Evolutionary conservation across 495 filamentous ascomycete species (phyloP), one percentile per base, ranked within the genome.

Genomic region (Bacidia gigantensis): DNA sequence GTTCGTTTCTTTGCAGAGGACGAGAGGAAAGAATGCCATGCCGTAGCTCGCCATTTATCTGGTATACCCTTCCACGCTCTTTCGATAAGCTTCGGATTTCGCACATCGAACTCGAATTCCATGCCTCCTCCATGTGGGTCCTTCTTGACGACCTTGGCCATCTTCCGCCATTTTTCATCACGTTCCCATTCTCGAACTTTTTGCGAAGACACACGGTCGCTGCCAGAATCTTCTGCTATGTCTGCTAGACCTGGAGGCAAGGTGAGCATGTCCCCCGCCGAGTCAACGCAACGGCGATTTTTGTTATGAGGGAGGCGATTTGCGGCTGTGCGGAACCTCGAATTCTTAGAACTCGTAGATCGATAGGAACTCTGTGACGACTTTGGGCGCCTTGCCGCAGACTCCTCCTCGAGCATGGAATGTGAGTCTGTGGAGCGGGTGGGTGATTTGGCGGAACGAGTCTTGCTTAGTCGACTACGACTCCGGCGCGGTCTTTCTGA

Each of bases 11-110:
- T 82, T n/a, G 88, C 86, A 61, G 85, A 90, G 10, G 83, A 66
- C n/a, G 81, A 76, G 3, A 99, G 74, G 66, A 99, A 99, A 3
- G 89, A 83, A 65, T 88, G 86, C 92, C 92, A 99, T 11, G 93
- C 92, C 3, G 87, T 86, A 24, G 84, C 75, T 21, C 92, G 81
- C 92, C 92, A 99, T 55, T 87, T 80, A 67, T 99, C 92, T 2
- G 92, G 92, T 54, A 99, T 95, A 29, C 92, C 92, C 68, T 99
- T 99, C 92, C 92, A 99, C 1, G 86, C 88, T 25, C 92, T 78
- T 51, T 87, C 82, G 44, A 96, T 84, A 14, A 99, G 66, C 63
- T 96, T 98, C 11, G 86, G 75, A 57, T 86, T 85, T 43, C 72
- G 78, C 12, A 77, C 79, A 65, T 95, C 87, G 62, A 98, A 98